Evolutionary conservation across 441 rosid genomes (phyloP).

Genomic region (Erodium chrysanthum): DNA sequence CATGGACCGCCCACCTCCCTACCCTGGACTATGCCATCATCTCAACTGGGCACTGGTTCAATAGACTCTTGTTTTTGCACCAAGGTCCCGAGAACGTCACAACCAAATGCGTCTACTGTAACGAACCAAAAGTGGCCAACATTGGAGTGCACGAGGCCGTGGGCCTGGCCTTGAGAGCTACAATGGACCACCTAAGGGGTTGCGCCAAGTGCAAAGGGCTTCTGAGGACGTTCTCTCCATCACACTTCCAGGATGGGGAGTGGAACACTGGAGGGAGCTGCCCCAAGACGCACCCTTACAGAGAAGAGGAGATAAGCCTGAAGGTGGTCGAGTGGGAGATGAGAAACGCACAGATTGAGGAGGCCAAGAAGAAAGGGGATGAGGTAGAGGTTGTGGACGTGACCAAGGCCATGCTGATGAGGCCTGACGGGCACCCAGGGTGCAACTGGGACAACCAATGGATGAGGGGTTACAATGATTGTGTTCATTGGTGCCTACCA

Average conservation of each 20-base stretch:
- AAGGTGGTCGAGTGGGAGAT: slow-evolving; percentile 34
- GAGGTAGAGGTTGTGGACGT: slow-evolving; percentile 39
- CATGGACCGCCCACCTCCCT: slow-evolving; percentile 41
- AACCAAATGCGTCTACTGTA: slow-evolving; percentile 59
- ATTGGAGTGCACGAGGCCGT: slow-evolving; percentile 32
- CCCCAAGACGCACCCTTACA: slow-evolving; percentile 41
- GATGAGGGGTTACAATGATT: slow-evolving; percentile 68
- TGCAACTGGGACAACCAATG: slow-evolving; percentile 51
- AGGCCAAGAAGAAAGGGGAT: slow-evolving; percentile 13
- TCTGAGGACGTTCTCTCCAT: slow-evolving; percentile 71
- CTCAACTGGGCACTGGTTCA: slow-evolving; percentile 77
- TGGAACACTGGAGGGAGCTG: slow-evolving; percentile 77
- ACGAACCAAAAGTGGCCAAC: slow-evolving; percentile 36
- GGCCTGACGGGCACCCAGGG: slow-evolving; percentile 79
- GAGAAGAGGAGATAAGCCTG: slow-evolving; percentile 21
- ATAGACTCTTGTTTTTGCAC: slow-evolving; percentile 49
- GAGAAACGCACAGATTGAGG: slow-evolving; percentile 36
- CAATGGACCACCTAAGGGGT: slow-evolving; percentile 28
- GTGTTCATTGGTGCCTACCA: slow-evolving; percentile 88
- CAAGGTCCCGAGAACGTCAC: not conserved
- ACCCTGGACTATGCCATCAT: slow-evolving; percentile 45
- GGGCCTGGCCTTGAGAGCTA: slow-evolving; percentile 33
- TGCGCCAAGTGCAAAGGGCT: slow-evolving; percentile 33
- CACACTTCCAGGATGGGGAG: slow-evolving; percentile 70
- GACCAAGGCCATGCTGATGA: slow-evolving; percentile 58